Percentiles rank a stretch among this genome's conserved stretches.
Evolutionary conservation across 257 asterid species (phyloP).

Genomic region (Solanum habrochaites): DNA sequence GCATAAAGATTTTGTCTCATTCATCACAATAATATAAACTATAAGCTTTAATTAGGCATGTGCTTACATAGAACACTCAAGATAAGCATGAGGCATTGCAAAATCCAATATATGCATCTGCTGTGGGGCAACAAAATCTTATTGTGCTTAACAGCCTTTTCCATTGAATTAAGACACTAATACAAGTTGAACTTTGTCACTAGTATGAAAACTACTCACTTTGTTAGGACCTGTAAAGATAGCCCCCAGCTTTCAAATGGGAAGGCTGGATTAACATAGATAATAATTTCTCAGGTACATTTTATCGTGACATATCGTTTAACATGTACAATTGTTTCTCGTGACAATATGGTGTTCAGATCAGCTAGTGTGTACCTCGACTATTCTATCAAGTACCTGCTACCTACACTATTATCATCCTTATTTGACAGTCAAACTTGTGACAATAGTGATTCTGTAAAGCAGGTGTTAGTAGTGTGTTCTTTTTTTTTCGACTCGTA

Average conservation of each 20-base stretch:
- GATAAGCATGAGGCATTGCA: neutral
- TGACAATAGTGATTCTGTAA: neutral
- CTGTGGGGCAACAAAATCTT: neutral
- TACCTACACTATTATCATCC: neutral
- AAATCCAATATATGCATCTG: neutral
- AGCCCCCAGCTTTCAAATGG: neutral
- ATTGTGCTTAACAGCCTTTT: neutral
- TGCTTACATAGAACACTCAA: neutral
- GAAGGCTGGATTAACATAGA: neutral
- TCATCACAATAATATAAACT: neutral
- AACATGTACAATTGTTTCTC: neutral
- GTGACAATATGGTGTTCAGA: neutral
- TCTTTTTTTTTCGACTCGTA: neutral
- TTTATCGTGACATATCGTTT: neutral
- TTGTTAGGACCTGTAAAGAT: neutral
- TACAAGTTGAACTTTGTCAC: neutral
- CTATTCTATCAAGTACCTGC: neutral
- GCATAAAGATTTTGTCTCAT: conserved; percentile 2
- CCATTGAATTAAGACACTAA: neutral
- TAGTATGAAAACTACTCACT: neutral
- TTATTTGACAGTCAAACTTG: neutral
- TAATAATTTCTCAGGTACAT: neutral
- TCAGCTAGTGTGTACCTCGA: neutral
- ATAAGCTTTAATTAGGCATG: neutral
- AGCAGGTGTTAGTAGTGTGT: neutral